Evolutionary conservation across 1,284 basidiomycete genomes (phyloP).

Genomic region (Rhodotorula sp.): DNA sequence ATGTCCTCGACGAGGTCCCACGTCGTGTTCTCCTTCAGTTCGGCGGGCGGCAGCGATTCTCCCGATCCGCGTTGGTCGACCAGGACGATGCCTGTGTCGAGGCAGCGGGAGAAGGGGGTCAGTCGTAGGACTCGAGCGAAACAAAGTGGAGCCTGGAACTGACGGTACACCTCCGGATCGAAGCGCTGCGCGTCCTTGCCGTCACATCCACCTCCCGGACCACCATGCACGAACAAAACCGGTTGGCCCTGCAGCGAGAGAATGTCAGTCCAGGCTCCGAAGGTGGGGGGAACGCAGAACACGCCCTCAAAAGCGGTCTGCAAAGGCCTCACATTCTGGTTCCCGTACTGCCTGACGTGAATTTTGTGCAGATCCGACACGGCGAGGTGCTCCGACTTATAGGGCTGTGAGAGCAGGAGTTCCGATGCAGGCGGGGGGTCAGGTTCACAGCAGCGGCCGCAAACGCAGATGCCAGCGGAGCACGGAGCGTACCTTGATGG

Average conservation of each 20-base stretch:
- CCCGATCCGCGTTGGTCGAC: slow-evolving; percentile 84
- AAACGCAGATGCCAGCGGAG: not conserved
- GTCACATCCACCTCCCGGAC: slow-evolving; percentile 63
- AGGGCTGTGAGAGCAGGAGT: slow-evolving; percentile 20
- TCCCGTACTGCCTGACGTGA: slow-evolving; percentile 43
- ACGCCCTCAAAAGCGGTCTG: not conserved
- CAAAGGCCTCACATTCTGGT: slow-evolving; percentile 16
- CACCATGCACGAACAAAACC: slow-evolving; percentile 78
- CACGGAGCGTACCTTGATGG: slow-evolving; percentile 20
- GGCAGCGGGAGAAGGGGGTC: slow-evolving; percentile 59
- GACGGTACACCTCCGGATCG: slow-evolving; percentile 14
- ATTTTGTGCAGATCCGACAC: slow-evolving; percentile 45
- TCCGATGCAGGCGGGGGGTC: not conserved
- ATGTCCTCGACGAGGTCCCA: slow-evolving; percentile 92
- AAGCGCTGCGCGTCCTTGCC: slow-evolving; percentile 54
- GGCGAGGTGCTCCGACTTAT: slow-evolving; percentile 30
- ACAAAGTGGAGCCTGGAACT: not conserved
- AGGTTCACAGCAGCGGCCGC: not conserved
- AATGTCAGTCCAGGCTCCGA: not conserved
- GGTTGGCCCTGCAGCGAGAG: slow-evolving; percentile 18
- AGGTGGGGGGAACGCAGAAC: not conserved
- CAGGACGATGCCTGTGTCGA: slow-evolving; percentile 57
- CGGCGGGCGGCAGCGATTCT: slow-evolving; percentile 78
- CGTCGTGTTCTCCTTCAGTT: slow-evolving; percentile 82
- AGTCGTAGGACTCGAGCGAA: slow-evolving; percentile 1